Evolutionary conservation across 108 stramenopile genomes (phyloP).

Genomic region (Nitzschia sp.): DNA sequence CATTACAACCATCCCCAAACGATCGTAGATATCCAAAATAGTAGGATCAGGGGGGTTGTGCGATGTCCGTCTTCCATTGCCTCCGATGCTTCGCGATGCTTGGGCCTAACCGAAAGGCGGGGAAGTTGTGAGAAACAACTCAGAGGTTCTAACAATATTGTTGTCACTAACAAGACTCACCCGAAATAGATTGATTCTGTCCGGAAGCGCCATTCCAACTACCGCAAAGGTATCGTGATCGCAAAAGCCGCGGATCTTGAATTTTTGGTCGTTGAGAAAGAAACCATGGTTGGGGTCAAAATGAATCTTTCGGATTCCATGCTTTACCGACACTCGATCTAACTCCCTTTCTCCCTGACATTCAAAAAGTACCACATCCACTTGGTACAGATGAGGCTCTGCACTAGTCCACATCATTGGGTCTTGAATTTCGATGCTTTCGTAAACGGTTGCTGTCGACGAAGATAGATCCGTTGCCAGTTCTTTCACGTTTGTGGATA

Average conservation of each 20-base stretch:
- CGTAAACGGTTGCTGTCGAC: not conserved
- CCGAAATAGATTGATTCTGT: conserved; percentile 42
- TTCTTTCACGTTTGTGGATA: not conserved
- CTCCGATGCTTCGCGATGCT: conserved; percentile 38
- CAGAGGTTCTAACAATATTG: not conserved
- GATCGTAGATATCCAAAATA: conserved; percentile 43
- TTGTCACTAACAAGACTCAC: not conserved
- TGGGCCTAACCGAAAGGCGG: conserved; percentile 9
- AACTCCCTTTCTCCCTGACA: conserved; percentile 7
- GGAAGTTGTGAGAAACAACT: not conserved
- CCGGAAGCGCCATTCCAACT: conserved; percentile 48
- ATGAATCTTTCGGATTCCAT: conserved; percentile 35
- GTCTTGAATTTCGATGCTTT: conserved; percentile 4
- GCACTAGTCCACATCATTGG: conserved; percentile 33
- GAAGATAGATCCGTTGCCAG: not conserved
- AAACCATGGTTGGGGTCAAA: conserved; percentile 42
- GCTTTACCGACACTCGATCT: conserved; percentile 20
- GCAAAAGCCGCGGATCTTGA: conserved; percentile 47
- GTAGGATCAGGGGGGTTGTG: conserved; percentile 52
- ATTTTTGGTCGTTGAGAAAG: conserved; percentile 36
- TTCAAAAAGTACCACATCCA: conserved; percentile 9
- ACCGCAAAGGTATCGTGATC: conserved; percentile 51
- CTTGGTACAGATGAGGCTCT: conserved; percentile 33
- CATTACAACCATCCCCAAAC: conserved; percentile 49
- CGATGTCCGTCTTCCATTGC: conserved; percentile 46